These are phyloP conservation scores for Diutina neorugosa DNA, from an alignment of 1,139 yeast genomes.

Conservation along the genomic window DNA sequence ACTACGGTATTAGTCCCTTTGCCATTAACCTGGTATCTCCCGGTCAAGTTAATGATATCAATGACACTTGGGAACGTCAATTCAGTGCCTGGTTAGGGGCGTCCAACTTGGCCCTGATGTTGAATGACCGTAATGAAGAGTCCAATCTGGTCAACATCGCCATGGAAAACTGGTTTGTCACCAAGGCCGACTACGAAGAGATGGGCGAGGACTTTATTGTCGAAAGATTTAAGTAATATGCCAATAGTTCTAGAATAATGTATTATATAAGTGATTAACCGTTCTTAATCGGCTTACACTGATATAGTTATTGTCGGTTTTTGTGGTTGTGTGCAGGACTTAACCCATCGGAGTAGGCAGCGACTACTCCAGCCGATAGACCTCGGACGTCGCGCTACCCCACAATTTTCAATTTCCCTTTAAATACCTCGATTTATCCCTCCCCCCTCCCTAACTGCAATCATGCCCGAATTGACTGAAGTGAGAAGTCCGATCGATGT, in stretches of 20 bases:
- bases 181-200: conserved; percentile 47
- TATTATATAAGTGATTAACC: background rate
- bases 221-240: conserved; percentile 38
- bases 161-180: conserved; percentile 41
- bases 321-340: background rate
- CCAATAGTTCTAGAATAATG: background rate
- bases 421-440: background rate
- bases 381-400: conserved; percentile 1
- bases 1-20: conserved; percentile 28
- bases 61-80: conserved; percentile 39
- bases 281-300: no score
- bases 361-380: background rate
- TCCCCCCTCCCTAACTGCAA: background rate
- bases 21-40: conserved; percentile 14
- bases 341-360: background rate
- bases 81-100: conserved; percentile 61
- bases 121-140: conserved; percentile 23
- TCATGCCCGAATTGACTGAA: conserved; percentile 1
- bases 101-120: conserved; percentile 44
- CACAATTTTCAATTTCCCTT: background rate
- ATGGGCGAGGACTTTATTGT: conserved; percentile 44
- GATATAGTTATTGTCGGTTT: no score
- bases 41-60: conserved; percentile 17
- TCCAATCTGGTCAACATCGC: conserved; percentile 25
- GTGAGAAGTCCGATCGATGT: conserved; percentile 3